Evolutionary conservation across 2,329 filamentous ascomycete species (phyloP).

Genomic region (Fusarium nurragi): DNA sequence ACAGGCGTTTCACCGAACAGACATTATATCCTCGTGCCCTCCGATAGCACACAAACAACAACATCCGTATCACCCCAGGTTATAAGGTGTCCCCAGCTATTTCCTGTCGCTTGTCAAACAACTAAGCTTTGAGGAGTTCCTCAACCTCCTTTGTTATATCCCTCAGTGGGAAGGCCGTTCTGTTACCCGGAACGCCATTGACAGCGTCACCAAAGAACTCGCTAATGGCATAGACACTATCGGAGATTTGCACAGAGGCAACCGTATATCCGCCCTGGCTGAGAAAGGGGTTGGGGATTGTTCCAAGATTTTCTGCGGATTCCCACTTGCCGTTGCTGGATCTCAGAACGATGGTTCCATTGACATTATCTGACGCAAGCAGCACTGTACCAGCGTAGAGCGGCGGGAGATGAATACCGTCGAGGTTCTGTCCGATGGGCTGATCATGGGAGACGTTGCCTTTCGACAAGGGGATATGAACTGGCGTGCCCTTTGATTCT

Average conservation of each 20-base stretch:
- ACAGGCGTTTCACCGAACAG: too few species aligned
- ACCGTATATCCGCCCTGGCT: constrained; percentile 19
- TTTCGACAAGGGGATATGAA: not conserved
- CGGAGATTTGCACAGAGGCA: constrained; percentile 23
- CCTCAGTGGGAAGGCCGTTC: constrained; percentile 4
- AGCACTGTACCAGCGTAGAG: constrained; percentile 49
- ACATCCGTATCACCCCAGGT: too few species aligned
- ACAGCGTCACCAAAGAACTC: constrained; percentile 20
- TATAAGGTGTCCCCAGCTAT: not conserved
- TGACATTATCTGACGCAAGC: constrained; percentile 43
- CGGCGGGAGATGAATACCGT: constrained; percentile 49
- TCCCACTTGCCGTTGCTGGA: constrained; percentile 50
- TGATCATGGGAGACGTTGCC: not conserved
- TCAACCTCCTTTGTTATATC: constrained; percentile 13
- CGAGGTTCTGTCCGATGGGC: constrained; percentile 6
- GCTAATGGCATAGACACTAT: constrained; percentile 1
- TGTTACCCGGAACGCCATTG: not conserved
- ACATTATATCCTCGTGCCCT: too few species aligned
- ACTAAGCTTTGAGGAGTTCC: not conserved
- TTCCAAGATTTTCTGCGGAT: constrained; percentile 49
- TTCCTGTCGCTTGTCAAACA: not conserved
- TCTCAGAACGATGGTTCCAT: constrained; percentile 50
- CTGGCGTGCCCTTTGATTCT: not conserved
- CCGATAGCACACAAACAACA: too few species aligned
- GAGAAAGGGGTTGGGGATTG: constrained; percentile 38